Percentiles rank a stretch among this genome's conserved stretches.
These are phyloP conservation scores for Komagataella phaffii DNA, from an alignment of 805 yeast genomes.

Conservation along the genomic window DNA sequence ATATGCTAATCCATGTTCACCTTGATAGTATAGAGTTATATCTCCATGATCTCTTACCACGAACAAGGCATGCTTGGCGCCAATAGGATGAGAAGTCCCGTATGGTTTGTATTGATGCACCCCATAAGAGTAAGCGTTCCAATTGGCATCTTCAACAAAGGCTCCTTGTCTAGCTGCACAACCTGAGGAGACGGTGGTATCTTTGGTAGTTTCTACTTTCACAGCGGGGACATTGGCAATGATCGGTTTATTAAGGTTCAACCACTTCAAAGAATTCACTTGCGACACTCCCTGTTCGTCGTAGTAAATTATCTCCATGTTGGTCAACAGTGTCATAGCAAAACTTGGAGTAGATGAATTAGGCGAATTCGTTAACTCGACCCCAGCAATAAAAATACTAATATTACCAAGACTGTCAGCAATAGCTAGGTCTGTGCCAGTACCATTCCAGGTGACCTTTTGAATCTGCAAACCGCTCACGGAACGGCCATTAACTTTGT, in stretches of 20 bases:
- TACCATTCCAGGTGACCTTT: slow-evolving; percentile 58
- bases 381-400: slow-evolving; percentile 40
- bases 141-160: slow-evolving; percentile 18
- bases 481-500: neutral
- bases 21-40: slow-evolving; percentile 48
- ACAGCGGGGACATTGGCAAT: slow-evolving; percentile 48
- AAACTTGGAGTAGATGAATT: slow-evolving; percentile 8
- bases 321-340: slow-evolving; percentile 14
- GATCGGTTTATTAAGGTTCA: slow-evolving; percentile 56
- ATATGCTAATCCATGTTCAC: slow-evolving; percentile 48
- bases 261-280: slow-evolving; percentile 42
- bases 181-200: slow-evolving; percentile 16
- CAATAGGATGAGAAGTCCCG: slow-evolving; percentile 56
- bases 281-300: slow-evolving; percentile 20
- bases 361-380: slow-evolving; percentile 24
- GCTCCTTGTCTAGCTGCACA: slow-evolving; percentile 22
- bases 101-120: slow-evolving; percentile 45
- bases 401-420: slow-evolving; percentile 62
- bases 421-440: slow-evolving; percentile 73
- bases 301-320: slow-evolving; percentile 33
- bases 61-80: slow-evolving; percentile 58
- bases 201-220: slow-evolving; percentile 11
- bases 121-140: slow-evolving; percentile 33
- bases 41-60: slow-evolving; percentile 53
- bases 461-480: slow-evolving; percentile 14